Base-by-base conservation (phyloP, 805 yeast species). In the Hanseniaspora thailandica region DNA sequence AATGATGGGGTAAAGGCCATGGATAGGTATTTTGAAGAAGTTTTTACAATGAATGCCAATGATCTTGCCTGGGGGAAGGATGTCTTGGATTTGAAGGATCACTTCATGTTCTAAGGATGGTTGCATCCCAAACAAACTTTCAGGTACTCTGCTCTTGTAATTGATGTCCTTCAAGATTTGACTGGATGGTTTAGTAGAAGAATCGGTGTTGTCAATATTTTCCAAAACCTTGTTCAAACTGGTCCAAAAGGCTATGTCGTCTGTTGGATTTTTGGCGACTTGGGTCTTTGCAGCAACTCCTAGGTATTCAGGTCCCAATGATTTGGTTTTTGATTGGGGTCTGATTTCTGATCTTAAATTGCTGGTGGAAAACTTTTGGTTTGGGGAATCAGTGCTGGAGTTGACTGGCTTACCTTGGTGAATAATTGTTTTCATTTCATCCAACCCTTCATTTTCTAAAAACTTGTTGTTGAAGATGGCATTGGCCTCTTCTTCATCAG, bases 1-100 rank as follows among this genome's bases (percentile, higher is more conserved):
- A 31, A 77, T 33, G 49, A 68, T 73, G 2, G 81, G 81, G 59
- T 69, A 60, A 45, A 73, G 70, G 4, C 78, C 76, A 59, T 76
- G 76, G 10, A 75, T 51, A 2, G 60, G 64, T 49, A 65, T 69
- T 6, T 55, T 61, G 60, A 77, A 77, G 57, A 64, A 77, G 15
- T 76, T 63, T 19, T 70, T 69, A 13, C 76, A 53, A 5, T 71
- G 64, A 45, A 71, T 60, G 79, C 80, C 76, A 4, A 76, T 60
- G 0, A 70, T 71, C 45, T 68, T 71, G 26, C 62, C 68, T 15
- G 64, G 63, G 0, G 82, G 82, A 30, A 77, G 58, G 4, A 69
- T 66, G 10, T 63, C 59, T 45, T 68, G 64, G 4, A 77, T 69
- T 26, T 61, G 59, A 12, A 55, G 46, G 2, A 50, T 33, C 2